phyloP scores from a whole-genome alignment of 129 eudicot species.

The Ambrosia artemisiifolia region DNA sequence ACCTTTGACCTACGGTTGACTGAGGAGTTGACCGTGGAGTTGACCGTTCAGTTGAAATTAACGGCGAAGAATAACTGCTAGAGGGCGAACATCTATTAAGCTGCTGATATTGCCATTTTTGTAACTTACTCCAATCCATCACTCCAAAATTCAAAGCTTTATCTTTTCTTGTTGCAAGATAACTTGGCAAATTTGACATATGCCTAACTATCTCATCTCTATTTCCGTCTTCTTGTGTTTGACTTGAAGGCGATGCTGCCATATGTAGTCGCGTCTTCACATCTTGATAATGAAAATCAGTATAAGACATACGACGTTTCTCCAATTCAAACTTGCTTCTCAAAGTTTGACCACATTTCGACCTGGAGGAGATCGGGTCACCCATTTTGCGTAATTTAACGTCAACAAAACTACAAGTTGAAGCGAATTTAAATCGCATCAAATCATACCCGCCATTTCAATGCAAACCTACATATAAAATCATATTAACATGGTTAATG shows the following conservation, averaged over 20 bases:
- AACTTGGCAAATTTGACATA: slow-evolving; percentile 82
- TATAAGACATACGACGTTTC: slow-evolving; percentile 36
- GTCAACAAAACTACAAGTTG: slow-evolving; percentile 2
- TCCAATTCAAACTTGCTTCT: slow-evolving; percentile 40
- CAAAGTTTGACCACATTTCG: slow-evolving; percentile 33
- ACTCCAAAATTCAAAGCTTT: slow-evolving; percentile 76
- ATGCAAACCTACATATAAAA: slow-evolving; percentile 3
- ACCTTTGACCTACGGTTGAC: slow-evolving; percentile 40
- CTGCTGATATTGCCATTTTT: slow-evolving; percentile 61
- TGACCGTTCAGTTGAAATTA: slow-evolving; percentile 46
- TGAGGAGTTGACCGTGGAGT: slow-evolving; percentile 20
- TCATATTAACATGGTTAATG: no score
- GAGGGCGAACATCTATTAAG: slow-evolving; percentile 42
- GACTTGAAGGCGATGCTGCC: slow-evolving; percentile 32
- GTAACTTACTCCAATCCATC: slow-evolving; percentile 71
- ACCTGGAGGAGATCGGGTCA: slow-evolving; percentile 22
- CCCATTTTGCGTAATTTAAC: slow-evolving; percentile 24
- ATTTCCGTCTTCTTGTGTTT: slow-evolving; percentile 24
- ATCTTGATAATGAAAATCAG: slow-evolving; percentile 44
- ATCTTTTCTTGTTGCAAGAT: slow-evolving; percentile 54
- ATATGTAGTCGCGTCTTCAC: slow-evolving; percentile 31
- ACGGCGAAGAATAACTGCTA: slow-evolving; percentile 45
- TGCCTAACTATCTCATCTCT: slow-evolving; percentile 60
- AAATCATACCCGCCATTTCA: slow-evolving; percentile 18
- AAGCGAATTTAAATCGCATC: slow-evolving; percentile 10